Evolutionary conservation across 139 green algal genomes (phyloP).

Genomic region (Desmodesmus armatus): DNA sequence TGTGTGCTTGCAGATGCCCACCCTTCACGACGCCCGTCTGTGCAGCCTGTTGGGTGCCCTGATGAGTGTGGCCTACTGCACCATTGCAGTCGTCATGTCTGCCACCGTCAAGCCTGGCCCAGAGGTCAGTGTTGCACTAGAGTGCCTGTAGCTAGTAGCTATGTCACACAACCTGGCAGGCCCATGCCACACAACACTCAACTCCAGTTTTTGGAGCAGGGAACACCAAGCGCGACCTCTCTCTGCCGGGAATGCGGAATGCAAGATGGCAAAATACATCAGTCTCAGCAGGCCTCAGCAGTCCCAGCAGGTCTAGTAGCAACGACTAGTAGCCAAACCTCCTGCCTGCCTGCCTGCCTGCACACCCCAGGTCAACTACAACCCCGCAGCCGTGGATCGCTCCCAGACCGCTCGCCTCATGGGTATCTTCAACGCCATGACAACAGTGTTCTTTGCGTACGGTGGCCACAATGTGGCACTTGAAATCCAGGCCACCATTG

Average conservation of each 20-base stretch:
- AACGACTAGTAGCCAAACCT: too few species aligned
- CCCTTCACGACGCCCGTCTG: slow-evolving; percentile 47
- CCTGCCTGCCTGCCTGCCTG: too few species aligned
- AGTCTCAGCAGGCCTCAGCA: too few species aligned
- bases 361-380: slow-evolving; percentile 25
- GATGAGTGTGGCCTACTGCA: slow-evolving; percentile 64
- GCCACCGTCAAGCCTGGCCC: neutral
- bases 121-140: too few species aligned
- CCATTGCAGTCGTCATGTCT: slow-evolving; percentile 55
- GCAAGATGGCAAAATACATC: too few species aligned
- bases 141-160: too few species aligned
- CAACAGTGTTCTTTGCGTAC: slow-evolving; percentile 66
- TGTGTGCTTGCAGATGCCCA: slow-evolving; percentile 51
- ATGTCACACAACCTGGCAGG: too few species aligned
- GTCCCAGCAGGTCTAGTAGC: too few species aligned
- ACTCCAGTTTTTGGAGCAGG: too few species aligned
- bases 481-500: slow-evolving; percentile 59
- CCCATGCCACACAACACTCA: too few species aligned
- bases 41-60: slow-evolving; percentile 54
- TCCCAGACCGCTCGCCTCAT: slow-evolving; percentile 43
- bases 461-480: slow-evolving; percentile 58
- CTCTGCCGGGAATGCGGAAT: too few species aligned
- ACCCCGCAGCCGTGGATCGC: neutral
- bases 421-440: slow-evolving; percentile 64
- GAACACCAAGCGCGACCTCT: too few species aligned